A percentile compares a stretch with the other conserved stretches of the same genome.
Evolutionary conservation across 306 rosid genomes (phyloP).

Genomic region (Glycine soja): DNA sequence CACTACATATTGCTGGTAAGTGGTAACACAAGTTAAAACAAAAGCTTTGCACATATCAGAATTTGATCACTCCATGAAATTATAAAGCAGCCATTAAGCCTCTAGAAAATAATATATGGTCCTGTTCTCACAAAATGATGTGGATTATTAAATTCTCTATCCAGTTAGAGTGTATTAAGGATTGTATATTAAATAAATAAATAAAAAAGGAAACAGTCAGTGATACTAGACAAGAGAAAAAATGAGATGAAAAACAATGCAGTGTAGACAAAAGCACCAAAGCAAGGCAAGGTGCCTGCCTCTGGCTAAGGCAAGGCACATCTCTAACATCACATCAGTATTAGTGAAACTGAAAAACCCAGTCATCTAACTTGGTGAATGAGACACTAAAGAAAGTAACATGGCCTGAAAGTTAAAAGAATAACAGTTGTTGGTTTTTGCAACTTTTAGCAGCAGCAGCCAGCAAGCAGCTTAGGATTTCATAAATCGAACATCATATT

Average conservation of each 20-base stretch:
- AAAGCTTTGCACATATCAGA: background rate
- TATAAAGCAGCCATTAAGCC: conserved; percentile 2
- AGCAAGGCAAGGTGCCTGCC: no score
- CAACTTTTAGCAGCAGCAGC: background rate
- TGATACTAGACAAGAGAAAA: background rate
- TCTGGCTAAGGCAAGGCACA: no score
- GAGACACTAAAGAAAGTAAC: conserved; percentile 14
- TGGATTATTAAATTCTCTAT: background rate
- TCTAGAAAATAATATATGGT: background rate
- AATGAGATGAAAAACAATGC: no score
- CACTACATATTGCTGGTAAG: conserved; percentile 8
- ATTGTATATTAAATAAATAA: conserved; percentile 1
- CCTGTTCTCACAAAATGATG: background rate
- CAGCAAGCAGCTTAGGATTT: background rate
- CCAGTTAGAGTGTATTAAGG: background rate
- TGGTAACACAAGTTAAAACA: conserved; percentile 1
- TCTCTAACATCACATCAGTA: no score
- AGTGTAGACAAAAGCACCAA: no score
- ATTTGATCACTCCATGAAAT: conserved; percentile 3
- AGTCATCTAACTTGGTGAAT: background rate
- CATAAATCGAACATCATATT: background rate
- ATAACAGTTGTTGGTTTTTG: background rate
- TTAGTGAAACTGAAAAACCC: no score
- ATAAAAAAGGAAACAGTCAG: background rate
- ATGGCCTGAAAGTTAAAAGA: background rate